Conservation (phyloP, 768 basidiomycete genomes). For the Collybiopsis luxurians region DNA sequence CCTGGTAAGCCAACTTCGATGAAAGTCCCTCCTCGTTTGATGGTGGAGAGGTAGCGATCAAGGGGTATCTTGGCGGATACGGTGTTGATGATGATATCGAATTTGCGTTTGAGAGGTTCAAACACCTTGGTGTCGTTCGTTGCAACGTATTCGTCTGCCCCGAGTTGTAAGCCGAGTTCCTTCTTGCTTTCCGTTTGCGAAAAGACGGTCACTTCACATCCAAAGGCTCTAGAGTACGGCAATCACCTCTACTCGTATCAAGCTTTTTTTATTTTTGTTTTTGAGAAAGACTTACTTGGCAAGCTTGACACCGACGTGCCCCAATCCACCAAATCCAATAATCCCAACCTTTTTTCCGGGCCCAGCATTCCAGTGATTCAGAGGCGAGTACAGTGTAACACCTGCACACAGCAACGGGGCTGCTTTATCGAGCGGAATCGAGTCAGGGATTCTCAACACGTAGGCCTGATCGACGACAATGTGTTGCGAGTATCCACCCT, state of each 20-base stretch:
- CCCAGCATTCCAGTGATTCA: constrained; percentile 45
- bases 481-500: constrained; percentile 48
- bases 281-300: not conserved
- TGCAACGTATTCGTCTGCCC: constrained; percentile 40
- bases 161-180: constrained; percentile 46
- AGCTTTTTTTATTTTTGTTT: no score
- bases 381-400: constrained; percentile 59
- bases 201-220: constrained; percentile 49
- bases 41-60: not conserved
- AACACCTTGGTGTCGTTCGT: constrained; percentile 36
- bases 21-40: not conserved
- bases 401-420: constrained; percentile 68
- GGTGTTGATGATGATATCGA: constrained; percentile 36
- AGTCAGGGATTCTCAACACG: constrained; percentile 57
- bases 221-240: constrained; percentile 42
- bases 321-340: constrained; percentile 63
- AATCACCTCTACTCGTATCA: no score
- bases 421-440: constrained; percentile 46
- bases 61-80: constrained; percentile 13
- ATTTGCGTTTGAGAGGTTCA: constrained; percentile 24
- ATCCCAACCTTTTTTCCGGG: constrained; percentile 66
- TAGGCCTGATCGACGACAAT: constrained; percentile 50
- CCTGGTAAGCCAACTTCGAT: constrained; percentile 2
- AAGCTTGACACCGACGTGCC: constrained; percentile 13
- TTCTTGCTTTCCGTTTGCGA: constrained; percentile 42